Evolutionary conservation across 192 early-diverging fungal genomes (phyloP), one percentile per base, ranked within the genome.

Genomic region (Glomus cerebriforme): DNA sequence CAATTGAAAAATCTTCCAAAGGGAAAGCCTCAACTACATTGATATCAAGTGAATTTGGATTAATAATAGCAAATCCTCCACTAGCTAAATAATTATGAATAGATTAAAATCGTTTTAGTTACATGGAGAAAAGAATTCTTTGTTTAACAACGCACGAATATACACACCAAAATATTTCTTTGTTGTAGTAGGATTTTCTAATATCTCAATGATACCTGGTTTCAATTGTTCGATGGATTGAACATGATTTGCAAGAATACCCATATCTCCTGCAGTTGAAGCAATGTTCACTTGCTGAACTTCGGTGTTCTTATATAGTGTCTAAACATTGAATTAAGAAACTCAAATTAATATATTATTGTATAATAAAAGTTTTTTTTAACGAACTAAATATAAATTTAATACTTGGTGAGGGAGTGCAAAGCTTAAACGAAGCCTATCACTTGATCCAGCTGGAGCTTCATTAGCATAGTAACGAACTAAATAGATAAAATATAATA

Each of bases 231-330:
- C 95, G 73, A 99, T 94, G 45, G 92, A 94, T n/a, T 96, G 94
- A 49, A 99, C 95, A 91, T 99, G 97, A 88, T 95, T 94, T 78
- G 96, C 96, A 26, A 99, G 91, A 79, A 99, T 93, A 96, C 97
- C 97, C 91, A 99, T 94, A 83, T 97, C 96, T 70, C 97, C 97
- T 27, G 95, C 94, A 54, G 92, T 91, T 26, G 95, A 93, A 35
- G 94, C 89, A 80, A 99, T 84, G 88, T 99, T 98, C 78, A 99
- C 95, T 86, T 98, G 97, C 69, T 91, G 89, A 66, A 95, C 95
- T 79, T 91, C 89, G 68, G 80, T 77, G 73, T 90, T 86, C 78
- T 91, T 91, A 81, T 94, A 90, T 60, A 96, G 78, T 76, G 92
- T 77, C 92, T 95, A 86, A 17, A 59, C 24, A 26, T 70, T 47